A percentile compares a stretch with the other conserved stretches of the same genome.
These are phyloP conservation scores for Leptomonas pyrrhocoris DNA, from an alignment of 208 protist genomes.

Conservation along the genomic window DNA sequence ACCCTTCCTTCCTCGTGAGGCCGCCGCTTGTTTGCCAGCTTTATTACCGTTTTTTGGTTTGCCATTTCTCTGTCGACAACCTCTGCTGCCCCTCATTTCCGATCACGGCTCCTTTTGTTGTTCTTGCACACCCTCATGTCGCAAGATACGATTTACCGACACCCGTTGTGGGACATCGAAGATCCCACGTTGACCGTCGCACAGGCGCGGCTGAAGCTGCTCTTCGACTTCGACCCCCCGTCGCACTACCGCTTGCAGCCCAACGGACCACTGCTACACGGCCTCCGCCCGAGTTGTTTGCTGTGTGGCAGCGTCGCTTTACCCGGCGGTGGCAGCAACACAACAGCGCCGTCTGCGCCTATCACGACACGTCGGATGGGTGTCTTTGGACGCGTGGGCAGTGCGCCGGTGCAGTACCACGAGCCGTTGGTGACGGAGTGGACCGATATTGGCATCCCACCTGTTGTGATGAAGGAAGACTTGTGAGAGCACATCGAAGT, in stretches of 20 bases:
- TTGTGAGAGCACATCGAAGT: background rate
- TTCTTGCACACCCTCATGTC: slow-evolving; percentile 44
- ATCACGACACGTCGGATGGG: slow-evolving; percentile 21
- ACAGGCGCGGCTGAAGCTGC: slow-evolving; percentile 65
- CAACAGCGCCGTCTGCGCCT: slow-evolving; percentile 25
- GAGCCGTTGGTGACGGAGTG: slow-evolving; percentile 52
- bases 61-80: too few species aligned
- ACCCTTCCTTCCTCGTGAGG: too few species aligned
- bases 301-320: slow-evolving; percentile 18
- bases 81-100: background rate
- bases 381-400: slow-evolving; percentile 17
- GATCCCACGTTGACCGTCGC: slow-evolving; percentile 59
- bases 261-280: slow-evolving; percentile 58
- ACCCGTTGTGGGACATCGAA: slow-evolving; percentile 75
- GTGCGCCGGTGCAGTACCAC: slow-evolving; percentile 32
- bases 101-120: background rate
- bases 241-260: slow-evolving; percentile 54
- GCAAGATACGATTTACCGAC: slow-evolving; percentile 63
- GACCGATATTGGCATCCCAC: slow-evolving; percentile 39
- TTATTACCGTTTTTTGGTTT: too few species aligned
- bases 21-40: too few species aligned
- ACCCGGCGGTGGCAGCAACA: slow-evolving; percentile 19
- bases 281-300: slow-evolving; percentile 49
- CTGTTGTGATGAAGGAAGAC: slow-evolving; percentile 23
- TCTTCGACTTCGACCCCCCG: slow-evolving; percentile 75